A percentile compares a stretch with the other conserved stretches of the same genome.
These are phyloP conservation scores for Colletotrichum sojae DNA, from an alignment of 2,329 filamentous ascomycete genomes.

Conservation along the genomic window DNA sequence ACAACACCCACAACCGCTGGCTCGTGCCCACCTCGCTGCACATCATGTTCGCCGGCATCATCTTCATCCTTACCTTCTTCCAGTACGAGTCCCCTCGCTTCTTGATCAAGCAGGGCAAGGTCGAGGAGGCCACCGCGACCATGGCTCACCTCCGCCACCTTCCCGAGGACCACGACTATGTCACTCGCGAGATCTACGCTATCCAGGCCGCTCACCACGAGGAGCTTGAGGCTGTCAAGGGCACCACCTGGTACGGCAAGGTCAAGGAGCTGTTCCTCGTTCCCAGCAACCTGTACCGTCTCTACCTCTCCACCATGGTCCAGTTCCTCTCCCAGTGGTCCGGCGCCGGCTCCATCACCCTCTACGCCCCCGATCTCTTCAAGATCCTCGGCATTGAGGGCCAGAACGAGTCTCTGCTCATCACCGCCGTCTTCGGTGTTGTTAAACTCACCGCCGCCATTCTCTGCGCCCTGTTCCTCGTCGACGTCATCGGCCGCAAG, in stretches of 20 bases:
- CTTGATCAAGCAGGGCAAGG: slow-evolving; percentile 74
- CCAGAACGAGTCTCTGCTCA: slow-evolving; percentile 77
- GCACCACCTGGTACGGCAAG: slow-evolving; percentile 74
- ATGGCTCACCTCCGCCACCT: slow-evolving; percentile 74
- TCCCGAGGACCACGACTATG: slow-evolving; percentile 70
- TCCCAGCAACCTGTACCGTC: slow-evolving; percentile 79
- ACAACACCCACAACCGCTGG: slow-evolving; percentile 65
- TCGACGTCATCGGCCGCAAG: slow-evolving; percentile 85
- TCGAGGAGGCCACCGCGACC: slow-evolving; percentile 69
- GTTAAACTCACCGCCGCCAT: slow-evolving; percentile 79
- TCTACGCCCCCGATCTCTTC: slow-evolving; percentile 84
- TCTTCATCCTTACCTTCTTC: slow-evolving; percentile 78
- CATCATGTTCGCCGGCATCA: slow-evolving; percentile 82
- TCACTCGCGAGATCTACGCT: slow-evolving; percentile 72
- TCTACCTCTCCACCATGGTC: slow-evolving; percentile 77
- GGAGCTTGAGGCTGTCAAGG: slow-evolving; percentile 79
- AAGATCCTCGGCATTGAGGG: slow-evolving; percentile 78
- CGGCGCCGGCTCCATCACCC: slow-evolving; percentile 80
- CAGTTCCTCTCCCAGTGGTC: slow-evolving; percentile 83
- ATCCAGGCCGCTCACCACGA: slow-evolving; percentile 78
- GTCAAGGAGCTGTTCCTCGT: slow-evolving; percentile 78
- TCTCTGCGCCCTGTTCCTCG: slow-evolving; percentile 81
- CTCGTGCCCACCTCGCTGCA: slow-evolving; percentile 82
- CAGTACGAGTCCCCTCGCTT: slow-evolving; percentile 80
- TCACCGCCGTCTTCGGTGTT: slow-evolving; percentile 82